Evolutionary conservation across 257 asterid genomes (phyloP), one percentile per base, ranked within the genome.

Genomic region (Solanum stenotomum): DNA sequence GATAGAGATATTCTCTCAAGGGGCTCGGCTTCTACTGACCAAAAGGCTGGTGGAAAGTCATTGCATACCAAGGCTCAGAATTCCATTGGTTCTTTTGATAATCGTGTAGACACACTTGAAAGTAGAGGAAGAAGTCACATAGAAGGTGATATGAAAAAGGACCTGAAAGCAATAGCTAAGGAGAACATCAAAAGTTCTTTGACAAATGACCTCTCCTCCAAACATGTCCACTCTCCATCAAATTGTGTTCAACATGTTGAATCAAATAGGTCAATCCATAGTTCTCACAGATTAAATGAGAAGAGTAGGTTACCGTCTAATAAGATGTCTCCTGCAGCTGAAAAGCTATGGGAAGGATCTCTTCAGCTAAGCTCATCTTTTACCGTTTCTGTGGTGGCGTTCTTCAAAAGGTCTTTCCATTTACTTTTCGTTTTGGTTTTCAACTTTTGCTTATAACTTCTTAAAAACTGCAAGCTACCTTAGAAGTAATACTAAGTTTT

Each of bases 331-430:
- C 31, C 72, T 63, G 90, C 82, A 10, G 68, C 63, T 77, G 91
- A 87, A 90, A 87, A 89, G 87, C 75, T 90, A n/a, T 90, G 92
- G 92, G 89, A 84, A 59, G 92, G 92, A 82, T 76, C 89, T 76
- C 88, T 90, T 78, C 88, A 89, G 89, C 89, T 90, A 13, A 87
- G 87, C 56, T 46, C 89, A 40, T 76, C 89, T n/a, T 14, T 85
- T 46, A 70, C 70, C 27, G 89, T 65, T 74, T 82, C 89, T 59
- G 89, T 86, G 42, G 87, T 87, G 86, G 92, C 92, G 70, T 90
- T 90, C 91, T 90, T 87, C 61, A 89, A 85, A 87, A 90, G 92
- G 92, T 88, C 71, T 46, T 75, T 29, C 38, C 84, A 42, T 70
- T 75, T 83, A 40, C 90, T 52, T 46, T 31, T 89, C 18, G 16